Base-by-base conservation (phyloP, 768 basidiomycete species). In the Auriculariales sp. region DNA sequence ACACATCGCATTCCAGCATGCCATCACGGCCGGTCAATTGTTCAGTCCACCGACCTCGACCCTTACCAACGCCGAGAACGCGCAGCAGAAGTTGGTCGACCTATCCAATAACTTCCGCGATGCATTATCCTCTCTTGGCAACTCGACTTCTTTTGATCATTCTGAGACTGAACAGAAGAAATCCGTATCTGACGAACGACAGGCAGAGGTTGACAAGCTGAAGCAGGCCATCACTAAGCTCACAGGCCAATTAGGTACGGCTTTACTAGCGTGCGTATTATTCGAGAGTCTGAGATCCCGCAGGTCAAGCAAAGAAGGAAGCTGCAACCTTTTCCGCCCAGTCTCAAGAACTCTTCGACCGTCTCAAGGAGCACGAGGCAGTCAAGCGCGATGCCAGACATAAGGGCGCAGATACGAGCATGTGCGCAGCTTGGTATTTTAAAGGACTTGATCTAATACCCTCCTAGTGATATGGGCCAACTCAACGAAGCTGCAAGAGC, bases 221-320 rank as follows among this genome's bases (percentile, higher is more conserved):
- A 71, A 77, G 51, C 62, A 55, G 5, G 66, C 72, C 25, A 73
- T 87, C 35, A 57, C 68, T 9, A 64, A 61, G 15, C 67, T 87
- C 28, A 71, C 72, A 49, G 57, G 63, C 11, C 79, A 88, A 58
- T 65, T 87, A 11, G 75, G 85, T 81, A 53, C 15, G 70, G 19
- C 1, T 32, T 9, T 27, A 25, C 25, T 45, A 28, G 30, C 48
- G 49, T 51, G 29, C 49, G 30, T 49, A 25, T 39, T 6, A 15
- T 55, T 59, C 34, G 55, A 50, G 24, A 25, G 27, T 14, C 46
- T 52, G 31, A 44, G 22, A 24, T 19, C 15, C 5, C 31, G 42
- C 53, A 80, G 77, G 71, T 9, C 63, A 68, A 50, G 69, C 73
- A 3, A 72, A 71, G 56, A 71, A 72, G 35, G 67, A 74, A 47